Evolutionary conservation across 352 stramenopile species (phyloP).

Genomic region (Pythium folliculosum): DNA sequence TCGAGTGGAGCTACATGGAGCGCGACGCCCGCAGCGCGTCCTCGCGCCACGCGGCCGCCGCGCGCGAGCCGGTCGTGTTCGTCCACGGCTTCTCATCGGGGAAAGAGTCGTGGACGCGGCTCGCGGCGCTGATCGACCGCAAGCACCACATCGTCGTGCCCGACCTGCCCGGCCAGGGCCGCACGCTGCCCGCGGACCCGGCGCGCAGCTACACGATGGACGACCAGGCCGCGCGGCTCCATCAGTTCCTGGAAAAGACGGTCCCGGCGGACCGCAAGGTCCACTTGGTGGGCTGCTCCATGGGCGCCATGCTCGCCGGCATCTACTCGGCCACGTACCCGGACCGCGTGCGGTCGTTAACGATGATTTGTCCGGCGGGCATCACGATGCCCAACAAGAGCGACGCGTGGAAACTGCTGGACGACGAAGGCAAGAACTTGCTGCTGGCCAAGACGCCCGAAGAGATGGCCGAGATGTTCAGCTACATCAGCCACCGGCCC

Average conservation of each 20-base stretch:
- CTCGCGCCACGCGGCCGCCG: slow-evolving; percentile 32
- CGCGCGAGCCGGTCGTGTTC: slow-evolving; percentile 54
- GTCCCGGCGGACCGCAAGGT: slow-evolving; percentile 53
- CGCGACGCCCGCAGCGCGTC: slow-evolving; percentile 23
- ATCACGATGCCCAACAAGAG: slow-evolving; percentile 68
- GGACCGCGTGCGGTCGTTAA: slow-evolving; percentile 49
- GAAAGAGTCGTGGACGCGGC: slow-evolving; percentile 68
- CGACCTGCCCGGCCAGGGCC: slow-evolving; percentile 62
- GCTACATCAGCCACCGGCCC: slow-evolving; percentile 39
- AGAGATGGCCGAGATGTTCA: slow-evolving; percentile 59
- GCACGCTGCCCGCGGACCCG: slow-evolving; percentile 48
- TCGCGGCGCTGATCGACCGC: slow-evolving; percentile 53
- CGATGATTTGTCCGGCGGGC: slow-evolving; percentile 69
- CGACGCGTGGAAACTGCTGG: slow-evolving; percentile 46
- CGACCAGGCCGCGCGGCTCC: slow-evolving; percentile 48
- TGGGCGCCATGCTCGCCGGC: slow-evolving; percentile 73
- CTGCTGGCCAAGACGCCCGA: slow-evolving; percentile 57
- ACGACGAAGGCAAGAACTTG: slow-evolving; percentile 55
- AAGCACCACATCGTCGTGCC: slow-evolving; percentile 62
- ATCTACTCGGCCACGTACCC: slow-evolving; percentile 64
- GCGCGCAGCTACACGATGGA: slow-evolving; percentile 53
- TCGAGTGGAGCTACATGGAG: slow-evolving; percentile 77
- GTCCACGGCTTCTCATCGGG: slow-evolving; percentile 68
- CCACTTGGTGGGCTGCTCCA: slow-evolving; percentile 74
- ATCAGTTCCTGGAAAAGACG: slow-evolving; percentile 56